A percentile compares a stretch with the other conserved stretches of the same genome.
Conservation (phyloP, 2,329 filamentous ascomycete species). For the Aspergillus vadensis region DNA sequence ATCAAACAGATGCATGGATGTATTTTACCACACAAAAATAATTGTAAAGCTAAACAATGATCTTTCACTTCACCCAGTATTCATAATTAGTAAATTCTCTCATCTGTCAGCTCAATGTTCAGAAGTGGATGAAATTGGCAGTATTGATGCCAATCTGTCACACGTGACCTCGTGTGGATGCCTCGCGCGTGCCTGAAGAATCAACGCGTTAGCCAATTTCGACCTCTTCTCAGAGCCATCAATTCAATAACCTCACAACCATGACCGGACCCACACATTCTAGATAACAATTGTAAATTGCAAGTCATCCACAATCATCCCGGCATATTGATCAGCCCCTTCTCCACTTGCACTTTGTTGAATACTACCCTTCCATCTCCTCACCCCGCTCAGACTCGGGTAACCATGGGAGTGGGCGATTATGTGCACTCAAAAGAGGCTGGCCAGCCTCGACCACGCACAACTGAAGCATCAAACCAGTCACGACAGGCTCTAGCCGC, state of each 20-base stretch:
- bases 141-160: not conserved
- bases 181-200: constrained; percentile 29
- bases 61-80: not conserved
- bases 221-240: constrained; percentile 1
- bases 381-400: constrained; percentile 2
- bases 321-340: not conserved
- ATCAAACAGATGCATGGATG: not conserved
- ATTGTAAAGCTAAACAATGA: no score
- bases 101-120: not conserved
- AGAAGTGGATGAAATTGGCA: not conserved
- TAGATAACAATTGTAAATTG: not conserved
- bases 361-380: not conserved
- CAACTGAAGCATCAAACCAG: constrained; percentile 26
- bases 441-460: constrained; percentile 30
- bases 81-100: not conserved
- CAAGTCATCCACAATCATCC: no score
- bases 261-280: constrained; percentile 3
- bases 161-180: constrained; percentile 37
- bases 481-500: constrained; percentile 38
- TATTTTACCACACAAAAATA: not conserved
- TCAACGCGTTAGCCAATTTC: constrained; percentile 11
- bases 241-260: constrained; percentile 1
- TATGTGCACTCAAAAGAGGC: constrained; percentile 45
- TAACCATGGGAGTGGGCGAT: constrained; percentile 45
- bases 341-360: not conserved